phyloP scores from a whole-genome alignment of 2,329 filamentous ascomycete species.

The Hypoxylon sp. region DNA sequence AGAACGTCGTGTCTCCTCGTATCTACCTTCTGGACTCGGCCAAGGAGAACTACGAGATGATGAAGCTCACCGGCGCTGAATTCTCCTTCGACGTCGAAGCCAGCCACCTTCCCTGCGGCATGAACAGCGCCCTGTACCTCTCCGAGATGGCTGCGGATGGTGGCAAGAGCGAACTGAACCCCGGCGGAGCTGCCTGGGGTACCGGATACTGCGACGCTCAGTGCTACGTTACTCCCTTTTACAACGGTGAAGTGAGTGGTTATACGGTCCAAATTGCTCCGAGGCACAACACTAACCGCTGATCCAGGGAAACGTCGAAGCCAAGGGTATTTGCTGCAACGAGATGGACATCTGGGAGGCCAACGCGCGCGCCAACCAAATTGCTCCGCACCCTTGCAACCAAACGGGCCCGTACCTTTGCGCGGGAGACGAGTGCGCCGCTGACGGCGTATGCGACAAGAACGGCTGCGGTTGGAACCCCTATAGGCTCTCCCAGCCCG shows the following conservation, averaged over 20 bases:
- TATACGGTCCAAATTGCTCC: neutral
- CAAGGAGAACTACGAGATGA: conserved; percentile 68
- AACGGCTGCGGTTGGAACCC: conserved; percentile 54
- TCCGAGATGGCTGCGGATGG: conserved; percentile 70
- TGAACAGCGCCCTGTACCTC: conserved; percentile 73
- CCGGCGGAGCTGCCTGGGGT: conserved; percentile 53
- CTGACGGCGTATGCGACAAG: conserved; percentile 52
- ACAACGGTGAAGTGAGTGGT: conserved; percentile 53
- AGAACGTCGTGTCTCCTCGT: conserved; percentile 55
- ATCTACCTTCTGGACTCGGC: conserved; percentile 68
- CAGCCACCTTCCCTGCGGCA: conserved; percentile 69
- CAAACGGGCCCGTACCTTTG: conserved; percentile 50
- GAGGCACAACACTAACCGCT: conserved; percentile 24
- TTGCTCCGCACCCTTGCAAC: conserved; percentile 55
- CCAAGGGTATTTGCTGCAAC: conserved; percentile 53
- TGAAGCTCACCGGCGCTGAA: conserved; percentile 70
- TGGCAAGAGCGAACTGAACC: conserved; percentile 59
- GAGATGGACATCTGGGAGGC: conserved; percentile 57
- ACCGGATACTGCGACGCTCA: conserved; percentile 56
- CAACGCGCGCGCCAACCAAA: conserved; percentile 52
- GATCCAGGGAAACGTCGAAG: conserved; percentile 50
- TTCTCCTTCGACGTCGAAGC: conserved; percentile 74
- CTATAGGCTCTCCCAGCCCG: conserved; percentile 49
- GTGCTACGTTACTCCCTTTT: conserved; percentile 53
- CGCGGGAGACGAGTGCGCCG: conserved; percentile 48